Conservation (phyloP, 2,329 filamentous ascomycete species). For the Lasiodiplodia sp. region DNA sequence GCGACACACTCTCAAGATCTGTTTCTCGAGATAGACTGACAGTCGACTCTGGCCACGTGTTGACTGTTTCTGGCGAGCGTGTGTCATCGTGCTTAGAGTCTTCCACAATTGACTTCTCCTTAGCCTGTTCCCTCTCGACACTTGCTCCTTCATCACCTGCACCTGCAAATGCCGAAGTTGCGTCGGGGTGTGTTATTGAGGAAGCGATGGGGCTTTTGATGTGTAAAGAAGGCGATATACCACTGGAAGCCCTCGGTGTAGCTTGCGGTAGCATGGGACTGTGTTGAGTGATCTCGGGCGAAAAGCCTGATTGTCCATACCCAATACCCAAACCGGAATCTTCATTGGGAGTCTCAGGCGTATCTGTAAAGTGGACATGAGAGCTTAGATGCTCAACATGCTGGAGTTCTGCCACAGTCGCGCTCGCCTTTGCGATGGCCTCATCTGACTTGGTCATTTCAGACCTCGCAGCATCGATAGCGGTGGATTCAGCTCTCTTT, state of each 20-base stretch:
- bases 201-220: not conserved
- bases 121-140: not conserved
- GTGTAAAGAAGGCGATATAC: not conserved
- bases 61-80: not conserved
- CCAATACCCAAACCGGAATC: not conserved
- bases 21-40: not conserved
- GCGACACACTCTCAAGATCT: not conserved
- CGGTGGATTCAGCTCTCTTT: not conserved
- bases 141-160: not conserved
- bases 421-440: not conserved
- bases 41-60: not conserved
- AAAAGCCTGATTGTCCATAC: not conserved
- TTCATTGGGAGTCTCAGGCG: not conserved
- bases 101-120: not conserved
- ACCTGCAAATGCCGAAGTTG: not conserved
- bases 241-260: not conserved
- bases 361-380: not conserved
- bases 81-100: not conserved
- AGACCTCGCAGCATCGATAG: not conserved
- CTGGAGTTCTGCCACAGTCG: not conserved
- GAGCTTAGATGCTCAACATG: not conserved
- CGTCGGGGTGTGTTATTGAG: not conserved
- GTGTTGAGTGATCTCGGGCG: not conserved
- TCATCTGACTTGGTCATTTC: slow-evolving; percentile 14
- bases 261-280: not conserved